Percentiles rank a stretch among this genome's conserved stretches.
Evolutionary conservation across 345 rosid species (phyloP).

Genomic region (Gossypium raimondii): DNA sequence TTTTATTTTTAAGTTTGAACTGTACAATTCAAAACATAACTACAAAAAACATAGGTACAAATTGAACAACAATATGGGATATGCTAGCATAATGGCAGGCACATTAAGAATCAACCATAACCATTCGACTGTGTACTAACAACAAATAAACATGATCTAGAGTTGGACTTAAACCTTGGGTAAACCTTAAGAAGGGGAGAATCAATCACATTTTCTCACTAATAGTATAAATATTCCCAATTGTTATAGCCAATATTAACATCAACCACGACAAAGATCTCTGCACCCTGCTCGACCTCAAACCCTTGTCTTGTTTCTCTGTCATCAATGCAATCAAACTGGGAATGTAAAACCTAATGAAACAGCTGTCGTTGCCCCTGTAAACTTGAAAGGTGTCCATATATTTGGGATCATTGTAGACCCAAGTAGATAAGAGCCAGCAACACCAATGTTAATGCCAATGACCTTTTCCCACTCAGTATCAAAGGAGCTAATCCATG

Average conservation of each 20-base stretch:
- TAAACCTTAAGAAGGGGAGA: not conserved
- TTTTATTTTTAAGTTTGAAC: no score
- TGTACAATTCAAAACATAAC: no score
- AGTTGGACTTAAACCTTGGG: not conserved
- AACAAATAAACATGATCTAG: no score
- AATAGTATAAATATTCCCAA: slow-evolving; percentile 70
- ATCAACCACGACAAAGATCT: slow-evolving; percentile 59
- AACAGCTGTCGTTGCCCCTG: slow-evolving; percentile 94
- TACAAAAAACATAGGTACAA: no score
- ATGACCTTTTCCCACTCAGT: slow-evolving; percentile 71
- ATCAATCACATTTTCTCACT: slow-evolving; percentile 37
- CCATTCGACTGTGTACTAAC: not conserved
- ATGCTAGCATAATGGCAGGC: no score
- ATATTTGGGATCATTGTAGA: slow-evolving; percentile 91
- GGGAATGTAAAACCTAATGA: slow-evolving; percentile 93
- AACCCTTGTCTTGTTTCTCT: slow-evolving; percentile 41
- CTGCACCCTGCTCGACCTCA: slow-evolving; percentile 36
- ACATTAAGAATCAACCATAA: not conserved
- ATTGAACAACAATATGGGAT: no score
- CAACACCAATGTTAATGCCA: slow-evolving; percentile 56
- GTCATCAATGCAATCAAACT: slow-evolving; percentile 63
- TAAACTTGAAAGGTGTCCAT: slow-evolving; percentile 95
- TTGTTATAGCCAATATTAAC: slow-evolving; percentile 59
- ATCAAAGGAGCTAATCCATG: slow-evolving; percentile 62
- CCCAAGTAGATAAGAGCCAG: slow-evolving; percentile 54